Evolutionary conservation across 306 rosid genomes (phyloP).

Genomic region (Carpinus fangiana): DNA sequence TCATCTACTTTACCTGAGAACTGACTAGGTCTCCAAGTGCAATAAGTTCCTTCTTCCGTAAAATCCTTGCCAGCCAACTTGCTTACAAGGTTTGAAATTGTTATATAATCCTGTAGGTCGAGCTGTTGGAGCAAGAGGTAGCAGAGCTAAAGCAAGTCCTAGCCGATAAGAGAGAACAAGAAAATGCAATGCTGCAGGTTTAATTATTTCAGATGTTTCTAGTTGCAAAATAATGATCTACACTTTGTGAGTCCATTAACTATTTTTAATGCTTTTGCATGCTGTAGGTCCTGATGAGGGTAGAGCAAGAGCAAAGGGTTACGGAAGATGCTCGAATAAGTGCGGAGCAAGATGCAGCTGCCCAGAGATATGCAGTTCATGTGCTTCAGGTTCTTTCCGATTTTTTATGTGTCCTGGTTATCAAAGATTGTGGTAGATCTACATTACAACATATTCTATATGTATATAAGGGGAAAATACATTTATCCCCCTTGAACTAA

Average conservation of each 20-base stretch:
- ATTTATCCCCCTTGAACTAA: too few relatives aligned
- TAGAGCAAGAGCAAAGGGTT: constrained; percentile 81
- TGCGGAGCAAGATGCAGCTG: constrained; percentile 77
- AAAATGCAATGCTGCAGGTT: constrained; percentile 89
- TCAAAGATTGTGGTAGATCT: constrained; percentile 5
- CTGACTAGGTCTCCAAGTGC: constrained; percentile 19
- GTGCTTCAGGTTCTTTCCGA: constrained; percentile 65
- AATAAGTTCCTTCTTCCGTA: constrained; percentile 21
- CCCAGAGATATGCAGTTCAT: constrained; percentile 70
- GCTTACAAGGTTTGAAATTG: constrained; percentile 25
- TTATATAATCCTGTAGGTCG: constrained; percentile 58
- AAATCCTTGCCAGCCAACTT: constrained; percentile 10
- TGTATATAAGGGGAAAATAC: too few relatives aligned
- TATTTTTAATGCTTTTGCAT: constrained; percentile 31
- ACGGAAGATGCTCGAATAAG: constrained; percentile 87
- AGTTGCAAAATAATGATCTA: constrained; percentile 29
- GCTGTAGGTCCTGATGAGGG: constrained; percentile 60
- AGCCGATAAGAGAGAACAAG: constrained; percentile 83
- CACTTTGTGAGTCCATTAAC: background rate
- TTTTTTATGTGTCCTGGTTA: constrained; percentile 22
- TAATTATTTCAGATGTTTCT: constrained; percentile 37
- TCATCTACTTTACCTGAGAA: background rate
- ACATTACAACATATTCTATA: constrained; percentile 5
- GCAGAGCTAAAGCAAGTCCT: constrained; percentile 58
- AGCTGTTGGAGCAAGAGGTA: constrained; percentile 83